phyloP scores from a whole-genome alignment of 306 rosid species.

The Medicago arabica region DNA sequence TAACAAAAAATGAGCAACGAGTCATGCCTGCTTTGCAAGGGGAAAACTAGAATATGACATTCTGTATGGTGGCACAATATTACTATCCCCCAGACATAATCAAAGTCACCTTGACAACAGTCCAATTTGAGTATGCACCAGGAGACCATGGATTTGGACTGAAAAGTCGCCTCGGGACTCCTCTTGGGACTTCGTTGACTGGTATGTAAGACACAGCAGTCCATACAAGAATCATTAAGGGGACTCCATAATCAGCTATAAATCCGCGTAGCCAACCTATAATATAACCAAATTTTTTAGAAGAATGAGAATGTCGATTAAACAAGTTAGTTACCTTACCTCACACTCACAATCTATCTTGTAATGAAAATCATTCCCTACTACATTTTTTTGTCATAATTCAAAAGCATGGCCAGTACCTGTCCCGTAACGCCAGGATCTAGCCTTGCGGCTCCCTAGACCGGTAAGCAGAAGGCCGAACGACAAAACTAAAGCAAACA shows the following conservation, averaged over 20 bases:
- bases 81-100: constrained; percentile 21
- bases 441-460: constrained; percentile 87
- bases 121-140: constrained; percentile 96
- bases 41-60: constrained; percentile 25
- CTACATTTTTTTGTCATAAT: constrained; percentile 2
- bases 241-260: constrained; percentile 94
- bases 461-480: constrained; percentile 91
- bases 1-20: constrained; percentile 43
- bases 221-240: constrained; percentile 91
- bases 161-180: constrained; percentile 91
- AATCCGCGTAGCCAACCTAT: constrained; percentile 85
- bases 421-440: constrained; percentile 97
- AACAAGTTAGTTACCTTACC: constrained; percentile 10
- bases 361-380: constrained; percentile 10
- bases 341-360: constrained; percentile 18
- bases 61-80: neutral
- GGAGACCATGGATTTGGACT: constrained; percentile 98
- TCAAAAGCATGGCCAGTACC: constrained; percentile 54
- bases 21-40: constrained; percentile 17
- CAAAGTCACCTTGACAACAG: constrained; percentile 76
- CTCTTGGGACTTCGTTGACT: constrained; percentile 76
- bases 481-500: constrained; percentile 92
- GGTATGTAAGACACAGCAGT: constrained; percentile 90
- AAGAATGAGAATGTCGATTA: constrained; percentile 36
- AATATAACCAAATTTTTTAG: constrained; percentile 29